These are phyloP conservation scores for Magnaporthiopsis rhizophila DNA, from an alignment of 2,329 filamentous ascomycete species.

Conservation along the genomic window DNA sequence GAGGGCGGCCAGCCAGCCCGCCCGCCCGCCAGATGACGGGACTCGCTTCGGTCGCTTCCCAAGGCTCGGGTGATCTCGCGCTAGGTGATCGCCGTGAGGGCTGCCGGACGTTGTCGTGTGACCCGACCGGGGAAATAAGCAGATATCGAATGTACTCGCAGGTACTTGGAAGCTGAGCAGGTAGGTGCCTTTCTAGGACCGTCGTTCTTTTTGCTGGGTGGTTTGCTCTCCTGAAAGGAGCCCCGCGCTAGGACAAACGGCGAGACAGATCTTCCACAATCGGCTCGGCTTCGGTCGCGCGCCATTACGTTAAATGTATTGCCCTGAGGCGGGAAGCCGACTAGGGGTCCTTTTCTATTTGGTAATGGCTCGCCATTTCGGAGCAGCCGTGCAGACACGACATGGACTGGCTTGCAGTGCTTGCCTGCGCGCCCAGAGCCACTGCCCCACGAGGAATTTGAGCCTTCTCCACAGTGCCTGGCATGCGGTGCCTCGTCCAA, in stretches of 20 bases:
- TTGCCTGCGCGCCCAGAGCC: neutral
- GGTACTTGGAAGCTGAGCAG: no score
- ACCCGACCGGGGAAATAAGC: no score
- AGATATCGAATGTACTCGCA: no score
- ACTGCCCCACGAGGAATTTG: neutral
- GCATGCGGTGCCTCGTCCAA: neutral
- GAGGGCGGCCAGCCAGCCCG: no score
- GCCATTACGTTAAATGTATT: slow-evolving; percentile 6
- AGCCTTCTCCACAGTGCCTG: neutral
- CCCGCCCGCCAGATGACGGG: no score
- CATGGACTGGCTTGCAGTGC: neutral
- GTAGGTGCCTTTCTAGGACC: no score
- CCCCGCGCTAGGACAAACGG: neutral
- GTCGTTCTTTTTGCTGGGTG: neutral
- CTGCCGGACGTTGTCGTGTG: neutral
- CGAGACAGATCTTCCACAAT: neutral
- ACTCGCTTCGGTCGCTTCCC: neutral
- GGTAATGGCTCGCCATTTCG: slow-evolving; percentile 5
- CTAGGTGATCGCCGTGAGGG: neutral
- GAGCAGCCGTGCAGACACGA: neutral
- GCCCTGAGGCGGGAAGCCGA: neutral
- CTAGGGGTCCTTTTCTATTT: slow-evolving; percentile 3
- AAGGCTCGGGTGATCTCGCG: neutral
- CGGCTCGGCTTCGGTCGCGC: neutral
- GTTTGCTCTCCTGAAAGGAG: neutral